These are phyloP conservation scores for Tetragonia tetragonoides DNA, from an alignment of 148 eudicot genomes.

Conservation along the genomic window DNA sequence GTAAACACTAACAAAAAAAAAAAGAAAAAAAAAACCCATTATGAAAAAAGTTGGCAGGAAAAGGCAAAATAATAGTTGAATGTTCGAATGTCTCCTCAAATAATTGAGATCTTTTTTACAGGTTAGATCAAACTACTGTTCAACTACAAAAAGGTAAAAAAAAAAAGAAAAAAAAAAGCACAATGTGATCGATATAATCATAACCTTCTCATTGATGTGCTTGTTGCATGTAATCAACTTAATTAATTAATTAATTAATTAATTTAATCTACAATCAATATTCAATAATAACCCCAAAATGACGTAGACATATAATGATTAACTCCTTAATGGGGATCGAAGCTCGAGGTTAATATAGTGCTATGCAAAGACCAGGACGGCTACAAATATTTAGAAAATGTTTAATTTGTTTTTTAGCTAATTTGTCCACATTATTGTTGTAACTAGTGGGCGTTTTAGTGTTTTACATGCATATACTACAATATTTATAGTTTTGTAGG, in stretches of 20 bases:
- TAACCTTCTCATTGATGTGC: too few relatives aligned
- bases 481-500: too few relatives aligned
- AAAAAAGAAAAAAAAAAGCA: too few relatives aligned
- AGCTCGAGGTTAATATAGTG: slow-evolving; percentile 19
- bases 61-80: background rate
- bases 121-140: background rate
- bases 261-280: background rate
- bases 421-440: background rate
- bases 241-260: too few relatives aligned
- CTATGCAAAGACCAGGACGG: slow-evolving; percentile 1
- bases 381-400: background rate
- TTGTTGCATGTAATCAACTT: too few relatives aligned
- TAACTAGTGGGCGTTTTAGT: background rate
- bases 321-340: slow-evolving; percentile 21
- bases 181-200: too few relatives aligned
- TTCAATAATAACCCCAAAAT: background rate
- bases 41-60: background rate
- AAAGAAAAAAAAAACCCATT: too few relatives aligned
- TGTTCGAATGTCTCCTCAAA: background rate
- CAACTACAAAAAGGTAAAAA: background rate
- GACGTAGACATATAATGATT: slow-evolving; percentile 10
- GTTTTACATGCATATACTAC: too few relatives aligned
- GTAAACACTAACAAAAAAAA: background rate
- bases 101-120: background rate
- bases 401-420: background rate